Base-by-base conservation (phyloP, 257 asterid species). In the Salvia hispanica region DNA sequence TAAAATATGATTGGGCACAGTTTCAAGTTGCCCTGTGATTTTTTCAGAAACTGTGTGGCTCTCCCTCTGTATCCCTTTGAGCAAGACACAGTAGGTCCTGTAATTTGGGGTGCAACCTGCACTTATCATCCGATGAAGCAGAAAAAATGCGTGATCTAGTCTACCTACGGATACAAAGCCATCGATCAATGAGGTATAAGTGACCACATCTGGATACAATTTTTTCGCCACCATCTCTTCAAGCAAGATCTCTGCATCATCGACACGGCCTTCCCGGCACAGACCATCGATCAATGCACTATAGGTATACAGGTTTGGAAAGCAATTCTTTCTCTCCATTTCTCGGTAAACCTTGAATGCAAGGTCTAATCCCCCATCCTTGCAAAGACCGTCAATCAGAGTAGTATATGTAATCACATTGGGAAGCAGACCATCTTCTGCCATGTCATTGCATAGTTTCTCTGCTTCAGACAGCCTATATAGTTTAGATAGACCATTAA, bases 381-480 rank as follows among this genome's bases (percentile, higher is more conserved):
- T 86, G 76, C 96, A 88, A 74, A 90, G 88, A 50, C 96, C 97
- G 73, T 90, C 88, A 65, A 92, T 78, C 77, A 92, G 58, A 65
- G 91, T 82, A 62, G 93, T 80, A 77, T 89, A 92, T 18, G 97
- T 92, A 42, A 90, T 82, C 60, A 90, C 88, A 78, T 85, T 92
- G 50, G 95, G 90, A 57, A 77, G 78, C 55, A 86, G 72, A 58
- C 92, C 95, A 33, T 59, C 79, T 81, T 83, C 90, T 37, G 79
- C 52, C 80, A 92, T 81, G 79, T 83, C 77, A 76, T 67, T 70
- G 56, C 76, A 84, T 48, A 88, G 72, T 71, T 72, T 65, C 79
- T 81, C 83, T 52, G 86, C 93, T 77, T 88, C 97, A 74, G 89
- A 67, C 54, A 88, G 72, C 82, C 81, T 81, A 59, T 74, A 73